Evolutionary conservation across 805 yeast genomes (phyloP), one percentile per base, ranked within the genome.

Genomic region (Hemisphaericaspora nanyangensis): DNA sequence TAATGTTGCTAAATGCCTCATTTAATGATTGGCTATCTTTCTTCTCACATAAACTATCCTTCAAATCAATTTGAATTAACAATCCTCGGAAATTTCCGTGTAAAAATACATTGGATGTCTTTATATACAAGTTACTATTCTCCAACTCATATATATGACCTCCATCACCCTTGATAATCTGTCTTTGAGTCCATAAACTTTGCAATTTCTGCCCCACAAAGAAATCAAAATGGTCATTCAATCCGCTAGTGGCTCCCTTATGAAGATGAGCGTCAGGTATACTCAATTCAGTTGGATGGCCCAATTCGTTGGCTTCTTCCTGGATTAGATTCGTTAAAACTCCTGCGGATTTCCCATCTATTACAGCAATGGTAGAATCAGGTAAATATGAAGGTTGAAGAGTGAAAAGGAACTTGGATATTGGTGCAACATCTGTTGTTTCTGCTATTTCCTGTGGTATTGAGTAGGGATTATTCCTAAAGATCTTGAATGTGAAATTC

Each of bases 51-150:
- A 46, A 34, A 34, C 46, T 48, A 13, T 54, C 54, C 33, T 50
- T 48, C 7, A 53, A 37, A 41, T 76, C 82, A 2, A 82, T 67
- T 48, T 82, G 84, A 19, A 85, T 72, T 27, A 85, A 55, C 27
- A 85, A 70, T 0, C 89, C 89, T 44, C 81, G 76, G 65, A 83
- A 85, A 15, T 69, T 70, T 1, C 95, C 95, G 53, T 84, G 89
- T 11, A 85, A 67, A 35, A 80, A 79, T 29, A 85, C 77, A 52
- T 85, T 86, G 31, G 85, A 80, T 0, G 89, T 75, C 29, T 87
- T 63, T 3, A 86, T 62, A 7, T 65, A 61, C 48, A 80, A 68
- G 29, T 63, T 68, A 12, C 81, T 82, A 34, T 63, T 57, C 57
- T 70, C 73, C 3, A 84, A 51, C 44, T 76, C 74, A 52, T 81